phyloP scores from a whole-genome alignment of 2,329 filamentous ascomycete genomes.

The Pseudogymnoascus sp. region DNA sequence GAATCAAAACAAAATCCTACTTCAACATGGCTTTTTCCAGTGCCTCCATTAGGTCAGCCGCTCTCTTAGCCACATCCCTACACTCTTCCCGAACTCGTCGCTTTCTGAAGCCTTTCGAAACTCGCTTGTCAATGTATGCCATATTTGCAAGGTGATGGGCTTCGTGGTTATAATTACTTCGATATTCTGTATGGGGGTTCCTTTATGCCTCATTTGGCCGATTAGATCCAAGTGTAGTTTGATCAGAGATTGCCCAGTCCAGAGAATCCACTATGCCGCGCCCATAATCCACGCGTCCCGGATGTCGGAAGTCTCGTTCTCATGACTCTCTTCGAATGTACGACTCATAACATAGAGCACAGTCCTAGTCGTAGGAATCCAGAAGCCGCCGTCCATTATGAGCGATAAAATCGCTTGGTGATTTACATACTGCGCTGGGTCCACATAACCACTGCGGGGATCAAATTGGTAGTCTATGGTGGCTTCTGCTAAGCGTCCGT shows the following conservation, averaged over 20 bases:
- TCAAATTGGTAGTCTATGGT: no score
- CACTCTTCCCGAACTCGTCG: neutral
- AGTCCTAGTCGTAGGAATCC: no score
- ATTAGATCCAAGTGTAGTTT: neutral
- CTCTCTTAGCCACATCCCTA: neutral
- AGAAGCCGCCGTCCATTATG: no score
- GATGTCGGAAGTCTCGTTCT: neutral
- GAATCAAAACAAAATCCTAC: neutral
- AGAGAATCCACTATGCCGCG: neutral
- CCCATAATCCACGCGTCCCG: neutral
- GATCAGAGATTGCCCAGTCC: neutral
- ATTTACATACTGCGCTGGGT: no score
- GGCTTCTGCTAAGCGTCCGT: no score
- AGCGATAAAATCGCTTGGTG: no score
- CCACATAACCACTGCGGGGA: no score
- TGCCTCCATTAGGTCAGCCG: constrained; percentile 8
- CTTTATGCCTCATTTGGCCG: neutral
- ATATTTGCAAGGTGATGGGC: neutral
- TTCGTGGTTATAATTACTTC: neutral
- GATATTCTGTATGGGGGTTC: neutral
- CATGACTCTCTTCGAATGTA: neutral
- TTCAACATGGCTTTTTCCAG: constrained; percentile 2
- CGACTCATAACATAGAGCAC: neutral
- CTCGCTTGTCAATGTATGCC: neutral
- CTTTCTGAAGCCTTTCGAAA: neutral